Percentiles rank a stretch among this genome's conserved stretches.
Evolutionary conservation across 306 rosid genomes (phyloP).

Genomic region (Amphicarpaea edgeworthii): DNA sequence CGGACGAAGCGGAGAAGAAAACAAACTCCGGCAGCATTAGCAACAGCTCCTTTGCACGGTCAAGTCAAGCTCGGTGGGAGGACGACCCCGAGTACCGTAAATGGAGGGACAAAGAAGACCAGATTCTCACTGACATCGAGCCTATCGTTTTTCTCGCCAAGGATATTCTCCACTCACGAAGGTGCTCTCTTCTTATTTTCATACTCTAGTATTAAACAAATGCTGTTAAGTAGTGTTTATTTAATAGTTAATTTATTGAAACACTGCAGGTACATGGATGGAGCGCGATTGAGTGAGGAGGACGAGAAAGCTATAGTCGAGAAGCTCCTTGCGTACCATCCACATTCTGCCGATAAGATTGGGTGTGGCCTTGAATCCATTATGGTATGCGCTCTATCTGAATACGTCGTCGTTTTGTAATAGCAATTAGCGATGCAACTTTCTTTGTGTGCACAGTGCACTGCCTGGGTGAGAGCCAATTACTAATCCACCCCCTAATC

Average conservation of each 20-base stretch:
- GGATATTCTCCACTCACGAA: constrained; percentile 75
- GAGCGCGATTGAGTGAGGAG: constrained; percentile 60
- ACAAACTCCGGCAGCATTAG: constrained; percentile 34
- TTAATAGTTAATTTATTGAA: not conserved
- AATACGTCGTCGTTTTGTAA: not conserved
- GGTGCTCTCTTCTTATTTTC: constrained; percentile 52
- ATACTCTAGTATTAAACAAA: not conserved
- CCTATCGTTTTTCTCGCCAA: constrained; percentile 67
- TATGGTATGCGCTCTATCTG: constrained; percentile 59
- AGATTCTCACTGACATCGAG: constrained; percentile 72
- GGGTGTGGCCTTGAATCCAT: constrained; percentile 88
- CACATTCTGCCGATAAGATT: constrained; percentile 81
- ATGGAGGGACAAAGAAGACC: constrained; percentile 75
- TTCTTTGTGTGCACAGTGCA: no score
- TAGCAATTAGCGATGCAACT: not conserved
- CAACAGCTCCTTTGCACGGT: constrained; percentile 26
- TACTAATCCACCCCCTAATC: not conserved
- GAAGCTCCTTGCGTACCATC: constrained; percentile 81
- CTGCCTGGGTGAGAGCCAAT: constrained; percentile 18
- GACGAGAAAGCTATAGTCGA: constrained; percentile 74
- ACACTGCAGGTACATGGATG: constrained; percentile 68
- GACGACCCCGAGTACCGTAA: constrained; percentile 66
- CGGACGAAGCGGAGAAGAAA: constrained; percentile 52
- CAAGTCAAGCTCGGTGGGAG: constrained; percentile 53
- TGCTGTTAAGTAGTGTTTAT: not conserved